Evolutionary conservation across 2,329 filamentous ascomycete species (phyloP).

Genomic region (Metarhizium robertsii): DNA sequence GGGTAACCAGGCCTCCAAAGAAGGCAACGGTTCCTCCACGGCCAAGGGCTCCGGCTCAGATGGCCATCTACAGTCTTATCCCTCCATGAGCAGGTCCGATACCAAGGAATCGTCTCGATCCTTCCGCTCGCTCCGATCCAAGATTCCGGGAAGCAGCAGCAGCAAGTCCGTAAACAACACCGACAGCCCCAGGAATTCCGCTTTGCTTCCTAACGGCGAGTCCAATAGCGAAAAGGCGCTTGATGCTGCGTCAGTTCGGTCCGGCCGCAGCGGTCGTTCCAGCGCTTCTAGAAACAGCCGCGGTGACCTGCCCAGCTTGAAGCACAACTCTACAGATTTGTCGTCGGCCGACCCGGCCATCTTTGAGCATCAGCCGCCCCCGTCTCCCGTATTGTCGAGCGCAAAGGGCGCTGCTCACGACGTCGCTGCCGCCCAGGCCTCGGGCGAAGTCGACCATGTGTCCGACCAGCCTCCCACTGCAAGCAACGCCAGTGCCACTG

Average conservation of each 20-base stretch:
- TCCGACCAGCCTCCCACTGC: constrained; percentile 81
- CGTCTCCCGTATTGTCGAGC: constrained; percentile 68
- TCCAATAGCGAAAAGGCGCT: constrained; percentile 46
- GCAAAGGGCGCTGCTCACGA: constrained; percentile 68
- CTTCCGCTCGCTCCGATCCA: constrained; percentile 75
- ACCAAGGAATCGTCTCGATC: constrained; percentile 89
- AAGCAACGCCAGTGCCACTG: constrained; percentile 40
- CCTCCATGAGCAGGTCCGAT: constrained; percentile 84
- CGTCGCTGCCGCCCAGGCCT: constrained; percentile 70
- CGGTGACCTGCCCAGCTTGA: constrained; percentile 31
- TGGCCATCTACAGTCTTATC: constrained; percentile 63
- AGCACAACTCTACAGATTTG: constrained; percentile 32
- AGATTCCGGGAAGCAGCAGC: constrained; percentile 66
- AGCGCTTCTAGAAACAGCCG: constrained; percentile 36
- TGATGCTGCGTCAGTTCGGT: constrained; percentile 68
- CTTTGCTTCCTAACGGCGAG: constrained; percentile 55
- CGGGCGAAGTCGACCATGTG: constrained; percentile 87
- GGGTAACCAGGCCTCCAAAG: constrained; percentile 68
- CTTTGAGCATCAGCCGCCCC: constrained; percentile 53
- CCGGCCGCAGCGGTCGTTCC: constrained; percentile 51
- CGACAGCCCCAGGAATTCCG: constrained; percentile 76
- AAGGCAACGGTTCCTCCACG: constrained; percentile 36
- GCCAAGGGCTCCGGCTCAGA: constrained; percentile 41
- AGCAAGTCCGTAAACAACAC: constrained; percentile 32
- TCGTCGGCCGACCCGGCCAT: constrained; percentile 33